These are phyloP conservation scores for Suillus brevipes DNA, from an alignment of 768 basidiomycete species.

Conservation along the genomic window DNA sequence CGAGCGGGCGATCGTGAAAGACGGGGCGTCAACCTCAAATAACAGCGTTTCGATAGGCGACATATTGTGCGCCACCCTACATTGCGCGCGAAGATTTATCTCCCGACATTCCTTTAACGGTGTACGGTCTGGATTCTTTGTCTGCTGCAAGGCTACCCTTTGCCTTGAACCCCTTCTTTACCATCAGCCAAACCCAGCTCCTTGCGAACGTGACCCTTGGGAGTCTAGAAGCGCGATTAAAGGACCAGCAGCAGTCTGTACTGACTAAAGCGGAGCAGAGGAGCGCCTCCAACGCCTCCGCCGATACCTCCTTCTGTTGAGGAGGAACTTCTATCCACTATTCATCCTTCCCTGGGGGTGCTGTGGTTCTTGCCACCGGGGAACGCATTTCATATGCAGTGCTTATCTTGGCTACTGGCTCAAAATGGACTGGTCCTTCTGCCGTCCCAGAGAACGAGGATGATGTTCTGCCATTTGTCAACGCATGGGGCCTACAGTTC, in stretches of 20 bases:
- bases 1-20: slow-evolving; percentile 7
- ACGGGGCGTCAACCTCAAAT: slow-evolving; percentile 8
- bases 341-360: slow-evolving; percentile 44
- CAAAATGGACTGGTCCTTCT: slow-evolving; percentile 51
- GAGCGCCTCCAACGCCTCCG: too few species aligned
- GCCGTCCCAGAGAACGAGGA: slow-evolving; percentile 40
- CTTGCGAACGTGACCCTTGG: background rate
- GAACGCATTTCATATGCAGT: slow-evolving; percentile 51
- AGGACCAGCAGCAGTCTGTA: background rate
- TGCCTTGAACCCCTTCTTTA: slow-evolving; percentile 25
- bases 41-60: slow-evolving; percentile 15
- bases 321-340: too few species aligned
- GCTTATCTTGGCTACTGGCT: slow-evolving; percentile 63
- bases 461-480: slow-evolving; percentile 32
- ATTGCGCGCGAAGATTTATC: slow-evolving; percentile 36
- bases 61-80: slow-evolving; percentile 24
- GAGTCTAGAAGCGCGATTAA: background rate
- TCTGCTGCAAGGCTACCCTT: slow-evolving; percentile 39
- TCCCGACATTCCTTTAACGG: slow-evolving; percentile 38
- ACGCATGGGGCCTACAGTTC: slow-evolving; percentile 33
- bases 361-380: slow-evolving; percentile 52
- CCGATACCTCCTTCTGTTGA: too few species aligned
- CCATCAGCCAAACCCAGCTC: background rate
- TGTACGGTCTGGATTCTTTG: slow-evolving; percentile 45
- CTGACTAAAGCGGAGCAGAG: background rate